Base-by-base conservation (phyloP, 2,329 filamentous ascomycete genomes). In the Lasiodiplodia sp. region DNA sequence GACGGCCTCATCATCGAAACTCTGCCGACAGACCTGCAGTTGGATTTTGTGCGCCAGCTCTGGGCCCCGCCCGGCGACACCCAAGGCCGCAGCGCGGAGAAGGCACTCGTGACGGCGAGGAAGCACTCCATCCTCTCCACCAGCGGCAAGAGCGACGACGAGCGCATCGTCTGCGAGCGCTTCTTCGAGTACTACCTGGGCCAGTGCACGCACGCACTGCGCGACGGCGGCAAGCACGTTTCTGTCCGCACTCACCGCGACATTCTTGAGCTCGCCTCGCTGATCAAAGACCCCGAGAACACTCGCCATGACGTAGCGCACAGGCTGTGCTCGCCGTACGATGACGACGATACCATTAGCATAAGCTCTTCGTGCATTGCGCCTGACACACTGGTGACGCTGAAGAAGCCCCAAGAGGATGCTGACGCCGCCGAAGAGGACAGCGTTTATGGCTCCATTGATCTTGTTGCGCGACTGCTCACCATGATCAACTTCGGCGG, bases 201-300 rank as follows among this genome's bases (percentile, higher is more conserved):
- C 16, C 66, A 72, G 66, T 73, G 72, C 58, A 66, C 71, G n/a
- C 53, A 68, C 49, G 72, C 72, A 1, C 68, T 75, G 6, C 64
- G 71, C 37, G 71, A 73, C 53, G 64, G 65, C 2, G 72, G 73
- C 14, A 23, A 63, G 21, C 70, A 74, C 49, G 51, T 70, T 3
- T 53, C 70, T 1, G 71, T 62, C 3, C 69, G 72, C 18, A 73
- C 69, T 4, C 73, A 74, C 38, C 68, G 70, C 47, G 70, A 75
- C 51, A 64, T 75, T 10, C 34, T 72, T 23, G 73, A 74, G 11
- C 68, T 72, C 16, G 69, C 69, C 3, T 8, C 14, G 6, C 51
- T 64, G 16, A 28, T 75, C 1, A 63, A 71, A 55, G 23, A 63
- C 47, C 44, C 57, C 21, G 14, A 11, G 3, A 28, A 44, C 5